Conservation (phyloP, 140 eudicot genomes). For the Cichorium intybus region DNA sequence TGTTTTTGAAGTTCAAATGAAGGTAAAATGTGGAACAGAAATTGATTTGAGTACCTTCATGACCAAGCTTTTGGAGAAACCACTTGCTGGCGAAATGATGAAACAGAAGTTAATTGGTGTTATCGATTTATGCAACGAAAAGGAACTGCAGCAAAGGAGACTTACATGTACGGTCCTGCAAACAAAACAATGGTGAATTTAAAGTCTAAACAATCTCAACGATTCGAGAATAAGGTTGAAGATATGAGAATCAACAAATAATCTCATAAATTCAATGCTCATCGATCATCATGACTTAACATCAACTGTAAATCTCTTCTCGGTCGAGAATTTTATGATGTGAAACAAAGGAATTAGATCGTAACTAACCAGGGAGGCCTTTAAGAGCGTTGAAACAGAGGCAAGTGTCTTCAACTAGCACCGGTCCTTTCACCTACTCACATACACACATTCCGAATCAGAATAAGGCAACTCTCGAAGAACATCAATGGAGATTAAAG, state of each 20-base stretch:
- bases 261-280: not conserved
- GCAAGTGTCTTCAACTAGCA: slow-evolving; percentile 89
- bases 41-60: slow-evolving; percentile 54
- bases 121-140: slow-evolving; percentile 28
- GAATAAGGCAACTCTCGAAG: not conserved
- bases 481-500: not conserved
- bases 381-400: slow-evolving; percentile 83
- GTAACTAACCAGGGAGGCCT: slow-evolving; percentile 79
- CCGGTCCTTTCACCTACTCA: slow-evolving; percentile 84
- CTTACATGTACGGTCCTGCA: slow-evolving; percentile 99
- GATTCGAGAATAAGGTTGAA: too few species aligned
- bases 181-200: not conserved
- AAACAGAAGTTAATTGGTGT: not conserved
- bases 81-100: slow-evolving; percentile 58
- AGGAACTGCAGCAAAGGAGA: slow-evolving; percentile 22
- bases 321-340: not conserved
- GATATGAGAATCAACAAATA: not conserved
- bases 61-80: slow-evolving; percentile 92
- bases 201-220: too few species aligned
- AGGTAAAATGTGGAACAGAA: not conserved
- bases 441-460: slow-evolving; percentile 1
- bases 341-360: not conserved
- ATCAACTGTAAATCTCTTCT: not conserved
- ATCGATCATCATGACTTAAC: not conserved
- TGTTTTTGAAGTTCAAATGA: not conserved